Percentiles rank a stretch among this genome's conserved stretches.
phyloP scores from a whole-genome alignment of 116 monocot species.

The Zostera marina region DNA sequence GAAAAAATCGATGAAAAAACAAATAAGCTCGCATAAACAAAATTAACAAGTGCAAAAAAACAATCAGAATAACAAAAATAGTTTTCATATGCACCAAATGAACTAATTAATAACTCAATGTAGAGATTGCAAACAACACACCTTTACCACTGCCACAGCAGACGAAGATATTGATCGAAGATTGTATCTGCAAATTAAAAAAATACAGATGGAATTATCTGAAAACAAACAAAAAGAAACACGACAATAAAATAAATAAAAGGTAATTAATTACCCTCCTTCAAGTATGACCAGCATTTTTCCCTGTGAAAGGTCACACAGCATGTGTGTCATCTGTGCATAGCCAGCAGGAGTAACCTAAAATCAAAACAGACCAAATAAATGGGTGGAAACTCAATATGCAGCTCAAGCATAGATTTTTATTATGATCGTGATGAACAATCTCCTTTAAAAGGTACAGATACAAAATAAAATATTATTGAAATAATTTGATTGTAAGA shows the following conservation, averaged over 20 bases:
- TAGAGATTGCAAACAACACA: not conserved
- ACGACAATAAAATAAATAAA: not conserved
- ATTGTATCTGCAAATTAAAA: conserved; percentile 45
- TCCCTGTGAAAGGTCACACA: conserved; percentile 45
- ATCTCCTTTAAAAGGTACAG: not conserved
- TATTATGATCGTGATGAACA: too few relatives aligned
- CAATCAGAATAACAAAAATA: too few relatives aligned
- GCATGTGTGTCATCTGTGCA: conserved; percentile 79
- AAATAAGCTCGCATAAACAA: too few relatives aligned
- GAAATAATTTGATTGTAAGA: not conserved
- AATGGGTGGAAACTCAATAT: not conserved
- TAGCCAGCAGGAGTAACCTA: conserved; percentile 86
- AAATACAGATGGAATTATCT: not conserved
- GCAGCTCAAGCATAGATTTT: not conserved
- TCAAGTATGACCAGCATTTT: conserved; percentile 79
- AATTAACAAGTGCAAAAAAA: too few relatives aligned
- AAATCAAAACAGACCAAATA: not conserved
- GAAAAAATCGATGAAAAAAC: too few relatives aligned
- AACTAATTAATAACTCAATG: too few relatives aligned
- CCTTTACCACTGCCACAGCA: conserved; percentile 60
- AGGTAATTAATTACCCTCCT: conserved; percentile 50
- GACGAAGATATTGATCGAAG: conserved; percentile 88
- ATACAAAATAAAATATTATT: not conserved
- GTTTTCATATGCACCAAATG: too few relatives aligned
- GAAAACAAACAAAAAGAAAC: not conserved